Conservation (phyloP, 2,329 filamentous ascomycete species). For the Macrophomina tecta region DNA sequence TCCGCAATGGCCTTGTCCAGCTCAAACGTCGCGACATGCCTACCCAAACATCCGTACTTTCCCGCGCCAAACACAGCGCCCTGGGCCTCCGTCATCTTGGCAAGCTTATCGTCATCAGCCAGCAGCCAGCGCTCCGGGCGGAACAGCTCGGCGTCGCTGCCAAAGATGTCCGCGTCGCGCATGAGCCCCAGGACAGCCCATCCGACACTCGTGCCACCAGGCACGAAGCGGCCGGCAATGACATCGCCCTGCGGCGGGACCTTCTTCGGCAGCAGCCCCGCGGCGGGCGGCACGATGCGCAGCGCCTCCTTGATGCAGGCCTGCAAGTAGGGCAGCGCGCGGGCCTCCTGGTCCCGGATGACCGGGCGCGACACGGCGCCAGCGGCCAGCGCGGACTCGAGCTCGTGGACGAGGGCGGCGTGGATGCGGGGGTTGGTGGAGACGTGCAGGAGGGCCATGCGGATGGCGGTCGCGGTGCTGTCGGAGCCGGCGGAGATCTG, state of each 20-base stretch:
- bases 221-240: slow-evolving; percentile 41
- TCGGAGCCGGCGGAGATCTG: slow-evolving; percentile 63
- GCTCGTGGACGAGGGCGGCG: slow-evolving; percentile 54
- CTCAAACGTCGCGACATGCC: slow-evolving; percentile 43
- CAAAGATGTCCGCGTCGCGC: slow-evolving; percentile 44
- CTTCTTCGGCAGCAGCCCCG: slow-evolving; percentile 41
- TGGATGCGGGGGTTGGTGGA: slow-evolving; percentile 58
- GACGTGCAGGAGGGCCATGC: slow-evolving; percentile 60
- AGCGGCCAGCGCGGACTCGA: slow-evolving; percentile 47
- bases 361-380: slow-evolving; percentile 50
- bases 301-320: slow-evolving; percentile 56
- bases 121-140: slow-evolving; percentile 49
- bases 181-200: slow-evolving; percentile 49
- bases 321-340: slow-evolving; percentile 51
- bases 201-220: slow-evolving; percentile 45
- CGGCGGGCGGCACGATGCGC: slow-evolving; percentile 50
- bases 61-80: slow-evolving; percentile 47
- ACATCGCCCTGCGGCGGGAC: slow-evolving; percentile 42
- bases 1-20: slow-evolving; percentile 52
- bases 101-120: slow-evolving; percentile 28
- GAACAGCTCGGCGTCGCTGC: slow-evolving; percentile 45
- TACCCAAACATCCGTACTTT: slow-evolving; percentile 44
- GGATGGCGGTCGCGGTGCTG: slow-evolving; percentile 62
- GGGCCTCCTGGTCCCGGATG: slow-evolving; percentile 52
- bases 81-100: slow-evolving; percentile 41